These are phyloP conservation scores for Gremmenia infestans DNA, from an alignment of 2,329 filamentous ascomycete species.

Conservation along the genomic window DNA sequence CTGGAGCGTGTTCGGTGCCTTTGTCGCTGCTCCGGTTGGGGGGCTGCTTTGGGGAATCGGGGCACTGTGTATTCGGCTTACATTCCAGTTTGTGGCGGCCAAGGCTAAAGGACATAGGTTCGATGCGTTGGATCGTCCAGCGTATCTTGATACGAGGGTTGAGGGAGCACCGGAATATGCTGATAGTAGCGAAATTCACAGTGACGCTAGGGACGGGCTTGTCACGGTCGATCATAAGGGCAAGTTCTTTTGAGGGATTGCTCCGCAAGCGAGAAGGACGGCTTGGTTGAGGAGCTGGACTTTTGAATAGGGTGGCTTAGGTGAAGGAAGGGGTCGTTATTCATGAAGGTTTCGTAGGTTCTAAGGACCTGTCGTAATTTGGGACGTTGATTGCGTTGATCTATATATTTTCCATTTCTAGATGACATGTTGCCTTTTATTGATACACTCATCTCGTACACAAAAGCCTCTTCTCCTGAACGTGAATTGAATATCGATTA, in stretches of 20 bases:
- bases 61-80: constrained; percentile 56
- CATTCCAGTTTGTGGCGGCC: constrained; percentile 52
- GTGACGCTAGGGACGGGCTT: constrained; percentile 16
- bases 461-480: too few species aligned
- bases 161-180: constrained; percentile 29
- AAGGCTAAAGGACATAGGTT: constrained; percentile 58
- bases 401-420: too few species aligned
- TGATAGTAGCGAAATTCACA: constrained; percentile 18
- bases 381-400: too few species aligned
- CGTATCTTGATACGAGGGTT: constrained; percentile 17
- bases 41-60: constrained; percentile 66
- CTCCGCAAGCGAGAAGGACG: too few species aligned
- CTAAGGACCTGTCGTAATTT: too few species aligned
- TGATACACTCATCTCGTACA: too few species aligned
- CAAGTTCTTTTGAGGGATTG: constrained; percentile 28
- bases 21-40: constrained; percentile 73
- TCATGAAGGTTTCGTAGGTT: too few species aligned
- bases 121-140: constrained; percentile 58
- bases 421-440: too few species aligned
- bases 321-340: too few species aligned
- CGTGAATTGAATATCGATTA: too few species aligned
- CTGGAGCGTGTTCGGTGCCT: constrained; percentile 80
- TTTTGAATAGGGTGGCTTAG: too few species aligned
- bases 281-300: too few species aligned
- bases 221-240: constrained; percentile 29